Percentiles rank a stretch among this genome's conserved stretches.
phyloP scores from a whole-genome alignment of 2,329 filamentous ascomycete genomes.

The Pyricularia grisea region DNA sequence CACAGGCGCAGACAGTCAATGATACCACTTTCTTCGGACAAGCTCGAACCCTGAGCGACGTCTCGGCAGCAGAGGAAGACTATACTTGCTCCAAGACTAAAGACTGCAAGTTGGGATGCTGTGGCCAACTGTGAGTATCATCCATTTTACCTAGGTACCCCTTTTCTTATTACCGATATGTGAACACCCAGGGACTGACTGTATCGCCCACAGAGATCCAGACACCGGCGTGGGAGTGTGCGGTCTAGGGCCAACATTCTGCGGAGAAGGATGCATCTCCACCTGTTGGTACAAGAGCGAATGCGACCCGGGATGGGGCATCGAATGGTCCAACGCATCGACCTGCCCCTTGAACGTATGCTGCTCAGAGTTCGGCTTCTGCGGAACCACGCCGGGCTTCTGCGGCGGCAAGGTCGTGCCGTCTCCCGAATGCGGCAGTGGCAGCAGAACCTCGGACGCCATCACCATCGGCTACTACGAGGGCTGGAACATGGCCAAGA shows the following conservation, averaged over 20 bases:
- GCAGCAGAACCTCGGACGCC: slow-evolving; percentile 4
- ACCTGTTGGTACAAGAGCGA: slow-evolving; percentile 16
- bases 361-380: slow-evolving; percentile 20
- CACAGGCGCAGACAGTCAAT: not conserved
- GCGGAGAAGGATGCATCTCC: slow-evolving; percentile 13
- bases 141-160: not conserved
- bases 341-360: slow-evolving; percentile 27
- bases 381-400: slow-evolving; percentile 20
- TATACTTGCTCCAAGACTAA: not conserved
- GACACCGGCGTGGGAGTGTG: slow-evolving; percentile 7
- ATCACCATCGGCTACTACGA: slow-evolving; percentile 20
- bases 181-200: not conserved
- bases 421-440: slow-evolving; percentile 3
- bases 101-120: not conserved
- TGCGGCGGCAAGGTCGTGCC: slow-evolving; percentile 11
- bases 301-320: slow-evolving; percentile 20
- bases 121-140: not conserved
- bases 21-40: not conserved
- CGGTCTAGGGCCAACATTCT: slow-evolving; percentile 16
- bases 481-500: slow-evolving; percentile 11
- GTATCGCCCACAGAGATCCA: not conserved
- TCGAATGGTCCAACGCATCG: slow-evolving; percentile 11
- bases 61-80: not conserved
- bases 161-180: not conserved
- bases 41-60: not conserved